Evolutionary conservation across 2,329 filamentous ascomycete species (phyloP), one percentile per base, ranked within the genome.

Genomic region (Ceratocystis destructans): DNA sequence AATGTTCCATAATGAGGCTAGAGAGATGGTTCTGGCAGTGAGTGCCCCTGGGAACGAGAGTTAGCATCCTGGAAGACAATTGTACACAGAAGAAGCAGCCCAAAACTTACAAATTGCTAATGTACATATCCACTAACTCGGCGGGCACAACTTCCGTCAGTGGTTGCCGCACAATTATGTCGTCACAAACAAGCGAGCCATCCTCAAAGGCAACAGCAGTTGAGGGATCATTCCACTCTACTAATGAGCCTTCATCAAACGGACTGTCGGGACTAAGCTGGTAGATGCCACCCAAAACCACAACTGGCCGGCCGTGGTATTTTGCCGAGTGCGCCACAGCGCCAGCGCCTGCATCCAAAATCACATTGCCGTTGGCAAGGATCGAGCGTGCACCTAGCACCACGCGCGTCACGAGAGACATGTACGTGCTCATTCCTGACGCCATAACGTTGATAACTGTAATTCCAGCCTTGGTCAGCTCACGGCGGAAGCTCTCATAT

Each of bases 401-500:
- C 69, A 99, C 93, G 78, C 96, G 96, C 80, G 93, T 95, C 71
- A 96, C 90, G 68, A 88, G 86, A 7, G 92, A 89, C 89, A 99
- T 97, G 72, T 97, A 89, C 0, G 92, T 91, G 77, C 92, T 95
- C 65, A 96, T 83, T 8, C 90, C 89, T 6, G 86, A 87, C 75
- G 96, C 92, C 55, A 90, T 86, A 66, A 97, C 86, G 68, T 89
- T 83, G 71, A 96, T 88, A 53, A 96, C 88, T 1, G 85, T 87
- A 66, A 95, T 88, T 31, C 92, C 92, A 45, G 87, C 84, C 0
- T 86, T 83, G 3, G 83, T 85, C 68, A 97, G 81, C 61, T 90
- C 86, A 75, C 94, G 96, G 61, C 85, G 83, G 76, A 96, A 83
- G 61, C 81, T 76, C 7, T 79, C 77, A 66, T 80, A 79, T 45